Conservation (phyloP, 1,284 basidiomycete species). For the Lignosus rhinocerotis region DNA sequence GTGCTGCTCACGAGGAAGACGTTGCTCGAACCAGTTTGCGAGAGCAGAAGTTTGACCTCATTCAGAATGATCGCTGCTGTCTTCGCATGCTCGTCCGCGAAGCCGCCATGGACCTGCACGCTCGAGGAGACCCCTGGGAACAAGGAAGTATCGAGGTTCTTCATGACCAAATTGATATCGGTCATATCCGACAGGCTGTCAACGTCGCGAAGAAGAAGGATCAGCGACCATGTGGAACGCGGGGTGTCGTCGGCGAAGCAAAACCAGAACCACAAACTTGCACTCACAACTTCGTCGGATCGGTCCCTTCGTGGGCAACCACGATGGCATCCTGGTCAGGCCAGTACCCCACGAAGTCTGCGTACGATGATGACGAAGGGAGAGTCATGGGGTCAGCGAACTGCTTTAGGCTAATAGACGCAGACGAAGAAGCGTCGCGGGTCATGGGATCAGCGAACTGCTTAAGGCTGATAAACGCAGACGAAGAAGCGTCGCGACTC, state of each 20-base stretch:
- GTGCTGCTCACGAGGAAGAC: constrained; percentile 36
- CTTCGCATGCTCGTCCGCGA: constrained; percentile 46
- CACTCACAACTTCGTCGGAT: constrained; percentile 45
- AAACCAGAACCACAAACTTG: neutral
- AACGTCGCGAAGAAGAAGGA: neutral
- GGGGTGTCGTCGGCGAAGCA: neutral
- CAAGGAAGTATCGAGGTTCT: constrained; percentile 39
- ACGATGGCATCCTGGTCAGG: constrained; percentile 47
- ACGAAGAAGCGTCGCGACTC: constrained; percentile 15
- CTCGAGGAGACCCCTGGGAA: constrained; percentile 48
- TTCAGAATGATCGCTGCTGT: constrained; percentile 40
- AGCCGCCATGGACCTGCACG: constrained; percentile 49
- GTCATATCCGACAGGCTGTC: constrained; percentile 47
- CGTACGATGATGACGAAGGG: neutral
- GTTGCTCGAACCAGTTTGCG: constrained; percentile 31
- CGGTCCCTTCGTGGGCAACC: constrained; percentile 53
- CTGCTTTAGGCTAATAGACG: neutral
- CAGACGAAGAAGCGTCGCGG: neutral
- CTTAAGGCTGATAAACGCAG: neutral
- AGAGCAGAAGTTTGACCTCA: constrained; percentile 39
- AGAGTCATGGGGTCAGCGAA: neutral
- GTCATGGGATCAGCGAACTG: neutral
- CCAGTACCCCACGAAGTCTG: constrained; percentile 50
- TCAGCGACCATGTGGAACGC: neutral
- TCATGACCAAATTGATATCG: constrained; percentile 40